Evolutionary conservation across 129 eudicot species (phyloP), one percentile per base, ranked within the genome.

Genomic region (Gnaphalium uliginosum): DNA sequence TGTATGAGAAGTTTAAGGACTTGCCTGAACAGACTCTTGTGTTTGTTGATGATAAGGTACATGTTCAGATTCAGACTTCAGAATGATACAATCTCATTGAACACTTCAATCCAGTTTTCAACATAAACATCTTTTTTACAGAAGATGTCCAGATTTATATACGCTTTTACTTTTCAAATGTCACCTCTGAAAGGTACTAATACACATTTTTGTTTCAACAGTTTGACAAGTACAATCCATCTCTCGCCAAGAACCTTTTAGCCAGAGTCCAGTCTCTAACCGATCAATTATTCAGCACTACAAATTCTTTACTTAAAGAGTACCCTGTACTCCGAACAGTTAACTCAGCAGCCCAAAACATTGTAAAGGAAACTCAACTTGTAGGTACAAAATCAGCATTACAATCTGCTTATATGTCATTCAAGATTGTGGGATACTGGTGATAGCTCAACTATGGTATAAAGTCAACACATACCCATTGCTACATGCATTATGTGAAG

Each of bases 21-120:
- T 66, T 85, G 48, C 82, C 90, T 56, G 77, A 35, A 72, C 58
- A 73, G 27, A 69, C 83, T 33, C 81, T 87, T 4, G 84, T 32
- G 82, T 92, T 92, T 53, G 82, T 85, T 27, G 96, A 92, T 57
- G 37, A 73, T 0, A 83, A 89, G 98, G 98, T 92, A 81, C 21
- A 27, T 0, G 39, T n/a, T n/a, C n/a, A n/a, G n/a, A n/a, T n/a
- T n/a, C n/a, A n/a, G n/a, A n/a, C n/a, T n/a, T n/a, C 37, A 33
- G 37, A 33, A 33, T 33, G 7, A 30, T 30, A 30, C 33, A 33
- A 33, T 6, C 37, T 33, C 37, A 33, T 33, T 8, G 1, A 14
- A 50, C 56, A 50, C 56, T 50, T 33, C 37, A 33, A 33, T 33
- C 37, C 37, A 33, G 6, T 33, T 33, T 33, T 33, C 37, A 0